Evolutionary conservation across 2,329 filamentous ascomycete species (phyloP).

Genomic region (Xylaria sp.): DNA sequence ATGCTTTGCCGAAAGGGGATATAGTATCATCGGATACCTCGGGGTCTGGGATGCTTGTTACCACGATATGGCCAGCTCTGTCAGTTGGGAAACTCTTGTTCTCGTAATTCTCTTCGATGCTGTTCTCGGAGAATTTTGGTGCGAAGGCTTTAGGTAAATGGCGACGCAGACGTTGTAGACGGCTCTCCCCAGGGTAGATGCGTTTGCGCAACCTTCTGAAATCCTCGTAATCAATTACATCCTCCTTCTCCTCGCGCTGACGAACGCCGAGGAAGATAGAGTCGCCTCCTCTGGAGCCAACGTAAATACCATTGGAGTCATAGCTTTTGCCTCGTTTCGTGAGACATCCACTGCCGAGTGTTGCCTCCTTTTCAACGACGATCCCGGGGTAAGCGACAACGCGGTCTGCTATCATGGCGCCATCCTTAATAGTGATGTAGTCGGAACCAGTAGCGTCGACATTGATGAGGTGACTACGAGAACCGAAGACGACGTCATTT

Average conservation of each 20-base stretch:
- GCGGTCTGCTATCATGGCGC: conserved; percentile 63
- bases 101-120: neutral
- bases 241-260: neutral
- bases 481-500: conserved; percentile 65
- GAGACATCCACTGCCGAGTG: conserved; percentile 60
- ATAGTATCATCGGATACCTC: neutral
- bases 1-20: conserved; percentile 59
- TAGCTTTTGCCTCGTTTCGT: conserved; percentile 54
- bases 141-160: neutral
- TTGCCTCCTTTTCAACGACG: conserved; percentile 52
- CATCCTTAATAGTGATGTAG: conserved; percentile 51
- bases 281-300: conserved; percentile 22
- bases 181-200: neutral
- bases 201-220: neutral
- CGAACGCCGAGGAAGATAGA: conserved; percentile 19
- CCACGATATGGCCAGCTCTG: neutral
- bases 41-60: neutral
- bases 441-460: conserved; percentile 58
- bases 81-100: neutral
- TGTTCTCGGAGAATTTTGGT: neutral
- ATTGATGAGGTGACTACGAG: conserved; percentile 58
- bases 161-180: neutral
- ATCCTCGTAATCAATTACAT: neutral
- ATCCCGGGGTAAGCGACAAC: conserved; percentile 59
- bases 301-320: conserved; percentile 23